phyloP scores from a whole-genome alignment of 2,329 filamentous ascomycete species.

The Ascochyta clinopodiicola region DNA sequence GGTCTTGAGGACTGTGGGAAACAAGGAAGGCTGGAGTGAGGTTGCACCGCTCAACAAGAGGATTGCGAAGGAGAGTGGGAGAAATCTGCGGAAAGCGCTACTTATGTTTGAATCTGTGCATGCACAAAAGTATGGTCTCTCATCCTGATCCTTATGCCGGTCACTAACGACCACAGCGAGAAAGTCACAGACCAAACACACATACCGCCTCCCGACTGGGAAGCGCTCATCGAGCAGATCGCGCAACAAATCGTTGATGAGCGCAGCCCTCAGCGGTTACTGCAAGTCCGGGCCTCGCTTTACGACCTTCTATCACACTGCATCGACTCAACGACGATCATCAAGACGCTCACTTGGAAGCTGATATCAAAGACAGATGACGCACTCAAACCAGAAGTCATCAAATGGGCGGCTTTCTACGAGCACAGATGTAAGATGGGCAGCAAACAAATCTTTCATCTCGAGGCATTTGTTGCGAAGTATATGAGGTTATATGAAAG shows the following conservation, averaged over 20 bases:
- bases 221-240: conserved; percentile 85
- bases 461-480: conserved; percentile 98
- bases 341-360: conserved; percentile 95
- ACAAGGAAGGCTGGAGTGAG: conserved; percentile 83
- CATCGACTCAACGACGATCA: conserved; percentile 90
- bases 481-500: conserved; percentile 97
- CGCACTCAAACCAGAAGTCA: conserved; percentile 85
- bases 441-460: conserved; percentile 94
- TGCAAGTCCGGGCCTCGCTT: conserved; percentile 89
- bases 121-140: conserved; percentile 81
- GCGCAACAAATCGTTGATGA: conserved; percentile 94
- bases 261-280: conserved; percentile 85
- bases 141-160: background rate
- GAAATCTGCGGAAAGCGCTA: conserved; percentile 87
- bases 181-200: conserved; percentile 85
- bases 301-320: conserved; percentile 97
- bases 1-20: conserved; percentile 72
- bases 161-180: conserved; percentile 65
- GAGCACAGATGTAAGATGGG: conserved; percentile 93
- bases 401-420: conserved; percentile 96
- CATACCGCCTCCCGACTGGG: conserved; percentile 96
- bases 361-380: conserved; percentile 88
- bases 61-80: conserved; percentile 87
- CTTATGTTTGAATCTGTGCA: conserved; percentile 98
- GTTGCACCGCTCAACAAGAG: conserved; percentile 77